Base-by-base conservation (phyloP, 345 rosid species). In the Gossypium sturtianum region DNA sequence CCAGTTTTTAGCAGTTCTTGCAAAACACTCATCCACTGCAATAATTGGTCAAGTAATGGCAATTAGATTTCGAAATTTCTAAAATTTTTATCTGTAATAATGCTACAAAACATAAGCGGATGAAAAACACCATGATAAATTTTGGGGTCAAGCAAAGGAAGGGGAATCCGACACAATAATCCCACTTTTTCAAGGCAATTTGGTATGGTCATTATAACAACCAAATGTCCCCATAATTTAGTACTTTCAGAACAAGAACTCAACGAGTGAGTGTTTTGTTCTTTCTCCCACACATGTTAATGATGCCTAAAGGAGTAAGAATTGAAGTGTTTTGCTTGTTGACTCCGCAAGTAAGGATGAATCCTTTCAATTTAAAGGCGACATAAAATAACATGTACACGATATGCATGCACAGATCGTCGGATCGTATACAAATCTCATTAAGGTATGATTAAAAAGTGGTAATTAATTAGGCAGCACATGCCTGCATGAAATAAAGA, bases 151-250 rank as follows among this genome's bases (percentile, higher is more conserved):
- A 76, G 22, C 20, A 44, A 62, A 38, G 49, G 64, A 38, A 23
- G 44, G 47, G 68, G 73, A 72, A 68, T 76, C 87, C 80, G 83
- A 81, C 89, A 81, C 45, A 77, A 86, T 86, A 56, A 84, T 84
- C 80, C 27, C 70, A 58, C 20, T 76, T 77, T 80, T 80, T 72
- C 9, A 51, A 64, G 59, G 71, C 71, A 77, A 81, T 85, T 73
- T 67, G 83, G 71, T 74, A 47, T 57, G 61, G 80, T 73, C 64
- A 82, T 78, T 57, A 81, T 80, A 61, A 20, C 84, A 66, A 64
- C 82, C 83, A 72, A 79, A 84, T 62, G 75, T 78, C 70, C 65
- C 75, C 82, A 83, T 79, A 68, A 83, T 82, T 85, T 79, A 82
- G 83, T 77, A 87, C 83, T 75, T 82, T 83, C 74, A 77, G 72